Base-by-base conservation (phyloP, 148 eudicot species). In the Chenopodium suecicum region DNA sequence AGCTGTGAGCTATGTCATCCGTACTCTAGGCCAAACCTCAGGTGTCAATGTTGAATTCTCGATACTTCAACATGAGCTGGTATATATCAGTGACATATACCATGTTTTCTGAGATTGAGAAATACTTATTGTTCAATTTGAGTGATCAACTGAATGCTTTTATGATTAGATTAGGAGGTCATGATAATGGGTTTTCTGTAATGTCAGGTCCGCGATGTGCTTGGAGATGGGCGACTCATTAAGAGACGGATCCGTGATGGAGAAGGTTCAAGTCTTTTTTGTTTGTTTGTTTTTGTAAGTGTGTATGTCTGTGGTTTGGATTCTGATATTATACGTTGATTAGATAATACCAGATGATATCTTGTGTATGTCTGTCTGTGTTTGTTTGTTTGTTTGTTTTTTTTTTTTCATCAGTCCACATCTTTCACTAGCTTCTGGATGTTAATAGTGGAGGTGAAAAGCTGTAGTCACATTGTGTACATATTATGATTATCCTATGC, bases 161-260 rank as follows among this genome's bases (percentile, higher is more conserved):
- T 70, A 29, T 54, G 9, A 10, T 66, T 44, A 69, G 81, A 22
- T 54, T 62, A 77, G 37, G 76, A 29, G 79, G 56, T 32, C 20
- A 25, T 50, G 1, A 19, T 37, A 63, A n/a, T 17, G 31, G 27
- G 68, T 41, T 83, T 67, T 64, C 52, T 20, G 54, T 82, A 77
- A 11, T 76, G 62, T 74, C 58, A 96, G 99, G 99, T 96, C 67
- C 92, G 98, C 0, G 99, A 96, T 79, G 92, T 96, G 86, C 99
- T 96, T 84, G 99, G 99, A 79, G 99, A 96, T 91, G 98, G 99
- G 67, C 94, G 99, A 50, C 84, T 96, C 82, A 96, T 96, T 31
- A 96, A 96, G 82, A 92, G 99, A 17, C 97, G 99, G 50, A 81
- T 96, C 52, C 90, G 85, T 88, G 99, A 96, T 89, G 99, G 99